phyloP scores from a whole-genome alignment of 805 yeast species.

The Babjeviella inositovora region DNA sequence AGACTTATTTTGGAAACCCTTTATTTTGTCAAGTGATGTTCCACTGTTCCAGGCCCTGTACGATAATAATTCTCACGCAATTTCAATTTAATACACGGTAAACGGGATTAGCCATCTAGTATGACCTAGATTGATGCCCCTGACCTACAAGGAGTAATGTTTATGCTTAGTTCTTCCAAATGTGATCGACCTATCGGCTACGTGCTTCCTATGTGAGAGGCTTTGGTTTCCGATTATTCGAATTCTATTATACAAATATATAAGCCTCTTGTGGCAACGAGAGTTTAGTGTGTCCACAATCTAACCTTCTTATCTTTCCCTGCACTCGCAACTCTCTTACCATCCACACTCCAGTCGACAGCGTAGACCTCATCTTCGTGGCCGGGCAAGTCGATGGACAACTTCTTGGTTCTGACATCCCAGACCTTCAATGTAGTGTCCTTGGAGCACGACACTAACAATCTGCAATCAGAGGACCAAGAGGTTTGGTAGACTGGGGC shows the following conservation, averaged over 20 bases:
- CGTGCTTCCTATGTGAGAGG: not conserved
- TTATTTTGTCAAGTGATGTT: too few species aligned
- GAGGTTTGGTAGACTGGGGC: conserved; percentile 96
- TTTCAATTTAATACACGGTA: too few species aligned
- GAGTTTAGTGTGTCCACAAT: conserved; percentile 81
- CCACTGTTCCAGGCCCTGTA: too few species aligned
- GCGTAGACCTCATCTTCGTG: conserved; percentile 93
- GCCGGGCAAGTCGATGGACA: conserved; percentile 86
- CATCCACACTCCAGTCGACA: conserved; percentile 97
- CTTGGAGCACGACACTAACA: conserved; percentile 85
- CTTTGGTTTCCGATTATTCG: not conserved
- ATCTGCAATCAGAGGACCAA: conserved; percentile 91
- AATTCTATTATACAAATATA: not conserved
- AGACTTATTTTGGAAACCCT: too few species aligned
- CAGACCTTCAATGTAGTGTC: conserved; percentile 94
- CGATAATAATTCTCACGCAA: too few species aligned
- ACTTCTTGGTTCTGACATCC: conserved; percentile 80
- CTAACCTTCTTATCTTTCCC: conserved; percentile 93
- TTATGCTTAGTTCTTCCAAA: conserved; percentile 6
- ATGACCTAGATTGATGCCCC: too few species aligned
- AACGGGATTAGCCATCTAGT: too few species aligned
- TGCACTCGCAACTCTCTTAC: conserved; percentile 88
- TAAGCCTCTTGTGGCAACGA: not conserved
- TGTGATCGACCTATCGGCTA: not conserved
- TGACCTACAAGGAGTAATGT: too few species aligned